Conservation (phyloP, 2,329 filamentous ascomycete species). For the Aphanoascus verrucosus region DNA sequence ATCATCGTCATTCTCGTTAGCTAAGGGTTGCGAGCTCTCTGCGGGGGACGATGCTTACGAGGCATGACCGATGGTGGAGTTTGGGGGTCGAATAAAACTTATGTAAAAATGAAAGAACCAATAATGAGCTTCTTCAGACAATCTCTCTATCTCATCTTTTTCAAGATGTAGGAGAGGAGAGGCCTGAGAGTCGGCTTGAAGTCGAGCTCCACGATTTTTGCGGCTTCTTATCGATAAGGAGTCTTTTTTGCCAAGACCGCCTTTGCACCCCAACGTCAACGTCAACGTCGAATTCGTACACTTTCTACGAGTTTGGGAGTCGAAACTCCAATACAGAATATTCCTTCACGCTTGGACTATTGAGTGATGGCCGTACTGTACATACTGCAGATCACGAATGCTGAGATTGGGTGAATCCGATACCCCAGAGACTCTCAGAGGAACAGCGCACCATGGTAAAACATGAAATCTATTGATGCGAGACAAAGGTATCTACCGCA, state of each 20-base stretch:
- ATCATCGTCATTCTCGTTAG: not conserved
- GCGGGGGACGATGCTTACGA: constrained; percentile 1
- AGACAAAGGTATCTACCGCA: not conserved
- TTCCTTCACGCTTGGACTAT: no score
- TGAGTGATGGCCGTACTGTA: no score
- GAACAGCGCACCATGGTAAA: not conserved
- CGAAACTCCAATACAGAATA: no score
- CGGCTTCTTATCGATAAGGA: constrained; percentile 3
- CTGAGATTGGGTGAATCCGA: no score
- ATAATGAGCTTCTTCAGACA: not conserved
- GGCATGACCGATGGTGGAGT: constrained; percentile 4
- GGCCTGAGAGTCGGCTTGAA: not conserved
- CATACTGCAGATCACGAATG: not conserved
- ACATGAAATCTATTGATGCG: not conserved
- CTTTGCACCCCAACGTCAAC: not conserved
- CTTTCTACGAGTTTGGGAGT: no score
- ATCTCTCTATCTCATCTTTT: no score
- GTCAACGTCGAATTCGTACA: not conserved
- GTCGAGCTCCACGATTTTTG: not conserved
- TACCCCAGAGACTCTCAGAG: no score
- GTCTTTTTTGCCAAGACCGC: not conserved
- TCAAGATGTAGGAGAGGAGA: not conserved
- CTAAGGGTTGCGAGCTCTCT: not conserved
- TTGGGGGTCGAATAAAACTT: not conserved
- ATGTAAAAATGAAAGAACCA: not conserved